A percentile compares a stretch with the other conserved stretches of the same genome.
Conservation (phyloP, 148 eudicot genomes). For the Gaultheria prostrata region DNA sequence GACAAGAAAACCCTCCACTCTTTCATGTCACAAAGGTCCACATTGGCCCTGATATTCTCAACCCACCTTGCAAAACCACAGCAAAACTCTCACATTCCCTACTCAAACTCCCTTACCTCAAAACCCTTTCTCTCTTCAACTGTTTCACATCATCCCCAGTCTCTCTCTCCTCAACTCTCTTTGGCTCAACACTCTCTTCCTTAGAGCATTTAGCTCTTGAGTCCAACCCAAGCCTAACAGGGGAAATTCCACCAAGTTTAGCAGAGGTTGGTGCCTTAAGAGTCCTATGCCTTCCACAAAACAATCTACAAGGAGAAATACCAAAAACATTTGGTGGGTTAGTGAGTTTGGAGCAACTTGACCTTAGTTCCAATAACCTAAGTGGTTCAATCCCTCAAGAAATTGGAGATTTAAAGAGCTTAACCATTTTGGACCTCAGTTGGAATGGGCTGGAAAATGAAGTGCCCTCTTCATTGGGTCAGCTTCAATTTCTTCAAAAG, state of each 20-base stretch:
- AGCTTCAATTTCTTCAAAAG: slow-evolving; percentile 41
- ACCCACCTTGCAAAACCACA: slow-evolving; percentile 40
- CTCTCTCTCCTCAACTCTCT: slow-evolving; percentile 19
- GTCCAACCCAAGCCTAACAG: slow-evolving; percentile 41
- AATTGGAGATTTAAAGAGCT: slow-evolving; percentile 34
- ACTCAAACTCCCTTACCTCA: slow-evolving; percentile 42
- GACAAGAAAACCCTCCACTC: slow-evolving; percentile 22
- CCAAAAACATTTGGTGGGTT: slow-evolving; percentile 39
- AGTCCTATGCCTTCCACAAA: slow-evolving; percentile 36
- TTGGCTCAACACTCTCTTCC: slow-evolving; percentile 20
- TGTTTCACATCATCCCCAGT: slow-evolving; percentile 39
- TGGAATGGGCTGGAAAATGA: slow-evolving; percentile 33
- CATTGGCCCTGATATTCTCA: slow-evolving; percentile 40
- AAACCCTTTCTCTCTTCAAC: slow-evolving; percentile 42
- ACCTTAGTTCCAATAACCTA: slow-evolving; percentile 42
- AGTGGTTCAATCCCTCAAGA: slow-evolving; percentile 42
- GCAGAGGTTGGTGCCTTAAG: slow-evolving; percentile 25
- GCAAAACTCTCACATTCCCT: slow-evolving; percentile 35
- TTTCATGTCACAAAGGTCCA: slow-evolving; percentile 55
- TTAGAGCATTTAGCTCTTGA: slow-evolving; percentile 40
- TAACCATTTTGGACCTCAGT: slow-evolving; percentile 45
- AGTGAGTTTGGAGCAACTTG: slow-evolving; percentile 45
- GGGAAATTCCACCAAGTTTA: slow-evolving; percentile 33
- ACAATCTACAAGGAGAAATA: slow-evolving; percentile 38
- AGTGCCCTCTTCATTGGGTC: slow-evolving; percentile 31